A percentile compares a stretch with the other conserved stretches of the same genome.
Conservation (phyloP, 2,329 filamentous ascomycete species). For the Dothistroma septosporum region DNA sequence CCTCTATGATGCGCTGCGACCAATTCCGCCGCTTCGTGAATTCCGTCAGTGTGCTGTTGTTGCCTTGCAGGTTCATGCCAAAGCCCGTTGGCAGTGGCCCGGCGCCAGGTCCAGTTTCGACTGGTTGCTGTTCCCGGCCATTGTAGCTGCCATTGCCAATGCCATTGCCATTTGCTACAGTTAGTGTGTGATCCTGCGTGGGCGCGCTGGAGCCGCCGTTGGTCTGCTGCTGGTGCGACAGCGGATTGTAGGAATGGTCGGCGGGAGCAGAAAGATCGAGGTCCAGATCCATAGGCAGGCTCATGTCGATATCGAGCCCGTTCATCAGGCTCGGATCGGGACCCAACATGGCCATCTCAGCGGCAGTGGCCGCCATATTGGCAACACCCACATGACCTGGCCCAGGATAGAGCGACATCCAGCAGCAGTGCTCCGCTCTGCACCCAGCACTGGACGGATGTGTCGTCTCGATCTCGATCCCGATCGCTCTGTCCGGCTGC, state of each 20-base stretch:
- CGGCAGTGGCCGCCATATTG: conserved; percentile 17
- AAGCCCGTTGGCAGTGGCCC: conserved; percentile 55
- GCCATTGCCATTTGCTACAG: conserved; percentile 23
- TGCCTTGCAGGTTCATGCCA: conserved; percentile 42
- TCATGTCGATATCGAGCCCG: conserved; percentile 44
- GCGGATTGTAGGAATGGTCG: conserved; percentile 26
- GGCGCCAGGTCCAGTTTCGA: conserved; percentile 46
- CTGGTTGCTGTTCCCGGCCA: conserved; percentile 31
- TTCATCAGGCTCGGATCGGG: conserved; percentile 36
- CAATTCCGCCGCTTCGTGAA: conserved; percentile 69
- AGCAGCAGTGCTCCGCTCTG: conserved; percentile 16
- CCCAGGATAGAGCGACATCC: conserved; percentile 21
- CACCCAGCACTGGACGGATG: conserved; percentile 10
- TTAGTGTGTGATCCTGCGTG: conserved; percentile 19
- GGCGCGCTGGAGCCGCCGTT: conserved; percentile 25
- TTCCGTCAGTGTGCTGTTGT: conserved; percentile 57
- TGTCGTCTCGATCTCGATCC: conserved; percentile 18
- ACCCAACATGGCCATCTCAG: conserved; percentile 19
- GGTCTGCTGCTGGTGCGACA: conserved; percentile 19
- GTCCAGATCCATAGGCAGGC: conserved; percentile 47
- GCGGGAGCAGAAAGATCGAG: conserved; percentile 24
- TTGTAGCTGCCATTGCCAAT: conserved; percentile 22
- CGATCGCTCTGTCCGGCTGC: conserved; percentile 19
- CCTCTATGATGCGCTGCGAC: conserved; percentile 84
- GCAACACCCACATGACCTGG: conserved; percentile 11